phyloP scores from a whole-genome alignment of 495 filamentous ascomycete species.

The Sabuloglossum arenarium region DNA sequence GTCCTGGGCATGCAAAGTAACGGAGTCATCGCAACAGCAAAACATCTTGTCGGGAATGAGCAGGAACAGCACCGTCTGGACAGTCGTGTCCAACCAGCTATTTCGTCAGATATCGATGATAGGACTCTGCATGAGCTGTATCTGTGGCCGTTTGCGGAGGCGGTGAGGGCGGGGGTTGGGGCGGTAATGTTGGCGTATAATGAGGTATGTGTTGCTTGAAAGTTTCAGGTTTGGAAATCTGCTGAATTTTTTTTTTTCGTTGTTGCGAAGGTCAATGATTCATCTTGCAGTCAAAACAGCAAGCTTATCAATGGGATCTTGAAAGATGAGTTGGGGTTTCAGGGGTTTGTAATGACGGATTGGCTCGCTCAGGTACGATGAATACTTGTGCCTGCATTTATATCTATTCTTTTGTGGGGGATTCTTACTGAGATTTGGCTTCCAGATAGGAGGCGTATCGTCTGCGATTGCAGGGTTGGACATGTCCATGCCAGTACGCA shows the following conservation, averaged over 20 bases:
- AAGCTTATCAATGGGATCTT: slow-evolving; percentile 83
- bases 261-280: slow-evolving; percentile 40
- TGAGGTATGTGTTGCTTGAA: too few species aligned
- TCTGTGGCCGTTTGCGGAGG: slow-evolving; percentile 77
- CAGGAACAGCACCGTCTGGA: slow-evolving; percentile 70
- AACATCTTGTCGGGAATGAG: slow-evolving; percentile 68
- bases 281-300: slow-evolving; percentile 59
- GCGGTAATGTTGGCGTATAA: slow-evolving; percentile 70
- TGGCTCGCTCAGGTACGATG: slow-evolving; percentile 66
- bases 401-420: too few species aligned
- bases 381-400: background rate
- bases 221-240: slow-evolving; percentile 85
- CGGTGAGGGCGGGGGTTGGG: slow-evolving; percentile 67
- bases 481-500: slow-evolving; percentile 15
- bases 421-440: background rate
- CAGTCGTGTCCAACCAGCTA: slow-evolving; percentile 46
- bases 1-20: slow-evolving; percentile 65
- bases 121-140: slow-evolving; percentile 69
- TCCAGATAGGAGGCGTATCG: slow-evolving; percentile 34
- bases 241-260: slow-evolving; percentile 69
- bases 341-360: slow-evolving; percentile 82
- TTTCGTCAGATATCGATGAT: slow-evolving; percentile 69
- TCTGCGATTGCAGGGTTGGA: slow-evolving; percentile 51
- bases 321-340: slow-evolving; percentile 86
- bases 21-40: slow-evolving; percentile 62